Evolutionary conservation across 768 basidiomycete species (phyloP).

Genomic region (Chalciporus sphaerocephalus): DNA sequence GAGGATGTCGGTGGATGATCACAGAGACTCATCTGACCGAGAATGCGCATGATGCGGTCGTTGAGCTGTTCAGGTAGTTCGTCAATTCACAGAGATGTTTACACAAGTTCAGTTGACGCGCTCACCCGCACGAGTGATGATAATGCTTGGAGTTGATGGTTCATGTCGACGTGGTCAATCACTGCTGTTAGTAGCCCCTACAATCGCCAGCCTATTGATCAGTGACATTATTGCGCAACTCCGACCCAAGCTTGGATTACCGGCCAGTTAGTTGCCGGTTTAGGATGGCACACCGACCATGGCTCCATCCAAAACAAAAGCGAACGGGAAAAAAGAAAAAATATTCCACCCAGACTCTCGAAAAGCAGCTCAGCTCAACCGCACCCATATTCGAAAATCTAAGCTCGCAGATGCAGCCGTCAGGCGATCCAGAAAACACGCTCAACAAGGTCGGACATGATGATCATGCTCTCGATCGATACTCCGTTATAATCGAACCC

Average conservation of each 20-base stretch:
- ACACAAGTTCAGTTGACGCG: background rate
- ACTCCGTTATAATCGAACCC: background rate
- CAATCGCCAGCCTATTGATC: too few relatives aligned
- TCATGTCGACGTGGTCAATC: too few relatives aligned
- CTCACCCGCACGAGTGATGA: conserved; percentile 53
- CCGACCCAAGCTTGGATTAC: too few relatives aligned
- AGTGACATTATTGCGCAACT: too few relatives aligned
- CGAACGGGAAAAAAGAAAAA: conserved; percentile 62
- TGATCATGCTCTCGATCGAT: background rate
- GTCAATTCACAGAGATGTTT: conserved; percentile 1
- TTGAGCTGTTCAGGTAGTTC: conserved; percentile 48
- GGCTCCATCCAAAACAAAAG: conserved; percentile 18
- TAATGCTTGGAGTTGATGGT: conserved; percentile 25
- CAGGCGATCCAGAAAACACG: conserved; percentile 55
- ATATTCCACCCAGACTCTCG: conserved; percentile 79
- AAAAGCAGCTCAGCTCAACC: conserved; percentile 72
- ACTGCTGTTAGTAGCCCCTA: too few relatives aligned
- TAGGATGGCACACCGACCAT: conserved; percentile 5
- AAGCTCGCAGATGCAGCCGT: conserved; percentile 55
- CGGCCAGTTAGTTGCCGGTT: too few relatives aligned
- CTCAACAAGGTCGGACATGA: conserved; percentile 42
- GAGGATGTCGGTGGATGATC: background rate
- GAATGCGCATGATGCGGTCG: conserved; percentile 58
- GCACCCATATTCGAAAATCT: conserved; percentile 62
- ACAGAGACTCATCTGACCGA: conserved; percentile 59